These are phyloP conservation scores for Jamesozyma gamospora DNA, from an alignment of 805 yeast species.

Conservation along the genomic window DNA sequence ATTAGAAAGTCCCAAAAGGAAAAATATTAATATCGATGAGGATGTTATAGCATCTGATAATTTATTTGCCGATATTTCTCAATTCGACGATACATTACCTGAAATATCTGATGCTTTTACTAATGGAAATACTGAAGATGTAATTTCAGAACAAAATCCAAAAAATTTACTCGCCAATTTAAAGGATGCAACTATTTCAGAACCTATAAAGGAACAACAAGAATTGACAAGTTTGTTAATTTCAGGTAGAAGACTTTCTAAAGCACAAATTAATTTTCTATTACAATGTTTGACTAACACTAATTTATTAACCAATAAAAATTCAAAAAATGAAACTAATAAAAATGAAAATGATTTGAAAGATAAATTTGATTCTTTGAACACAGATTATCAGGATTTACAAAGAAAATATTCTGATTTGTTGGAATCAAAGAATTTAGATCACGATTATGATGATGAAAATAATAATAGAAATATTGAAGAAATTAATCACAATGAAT, in stretches of 20 bases:
- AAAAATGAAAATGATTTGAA: constrained; percentile 1
- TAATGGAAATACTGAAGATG: constrained; percentile 1
- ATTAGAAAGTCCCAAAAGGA: constrained; percentile 11
- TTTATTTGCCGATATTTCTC: constrained; percentile 24
- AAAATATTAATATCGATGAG: constrained; percentile 9
- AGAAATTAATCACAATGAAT: constrained; percentile 1
- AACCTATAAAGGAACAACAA: constrained; percentile 28
- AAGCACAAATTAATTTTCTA: constrained; percentile 20
- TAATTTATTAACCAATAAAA: constrained; percentile 14
- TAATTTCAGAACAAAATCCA: background rate
- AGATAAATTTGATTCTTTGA: constrained; percentile 10
- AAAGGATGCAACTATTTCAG: constrained; percentile 17
- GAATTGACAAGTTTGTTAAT: constrained; percentile 16
- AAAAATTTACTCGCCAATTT: constrained; percentile 16
- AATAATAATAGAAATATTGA: background rate
- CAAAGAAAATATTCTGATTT: constrained; percentile 3
- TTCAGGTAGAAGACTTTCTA: constrained; percentile 22
- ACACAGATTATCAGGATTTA: constrained; percentile 7
- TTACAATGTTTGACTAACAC: constrained; percentile 4
- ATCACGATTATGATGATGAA: constrained; percentile 1
- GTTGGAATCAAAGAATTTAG: background rate
- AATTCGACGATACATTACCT: constrained; percentile 27
- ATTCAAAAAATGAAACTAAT: constrained; percentile 14
- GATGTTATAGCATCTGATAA: constrained; percentile 20
- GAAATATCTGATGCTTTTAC: constrained; percentile 6